phyloP scores from a whole-genome alignment of 768 basidiomycete species.

The Mrakia gelida region DNA sequence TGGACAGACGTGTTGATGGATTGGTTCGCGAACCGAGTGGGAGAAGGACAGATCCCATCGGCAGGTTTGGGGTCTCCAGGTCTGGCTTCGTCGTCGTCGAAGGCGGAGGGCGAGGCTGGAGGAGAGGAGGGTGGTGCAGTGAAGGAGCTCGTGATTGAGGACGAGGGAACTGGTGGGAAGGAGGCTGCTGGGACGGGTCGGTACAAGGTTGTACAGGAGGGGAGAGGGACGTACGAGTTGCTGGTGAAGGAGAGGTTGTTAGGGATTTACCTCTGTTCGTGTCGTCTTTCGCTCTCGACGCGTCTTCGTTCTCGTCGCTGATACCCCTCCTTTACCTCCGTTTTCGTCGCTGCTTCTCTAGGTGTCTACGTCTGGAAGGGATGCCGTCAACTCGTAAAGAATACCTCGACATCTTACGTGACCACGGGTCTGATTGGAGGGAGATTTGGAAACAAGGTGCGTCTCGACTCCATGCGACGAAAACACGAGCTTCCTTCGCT shows the following conservation, averaged over 20 bases:
- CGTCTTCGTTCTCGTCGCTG: no score
- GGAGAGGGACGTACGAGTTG: constrained; percentile 30
- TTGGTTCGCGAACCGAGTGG: constrained; percentile 18
- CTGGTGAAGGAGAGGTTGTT: constrained; percentile 30
- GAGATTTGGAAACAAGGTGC: constrained; percentile 27
- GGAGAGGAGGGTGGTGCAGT: background rate
- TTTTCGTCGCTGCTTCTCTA: no score
- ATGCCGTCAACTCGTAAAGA: constrained; percentile 14
- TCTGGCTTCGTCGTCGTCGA: background rate
- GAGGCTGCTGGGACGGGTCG: background rate
- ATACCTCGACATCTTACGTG: constrained; percentile 29
- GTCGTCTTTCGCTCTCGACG: no score
- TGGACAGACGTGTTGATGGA: constrained; percentile 9
- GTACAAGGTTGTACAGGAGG: constrained; percentile 21
- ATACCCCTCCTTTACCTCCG: no score
- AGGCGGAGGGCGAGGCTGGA: background rate
- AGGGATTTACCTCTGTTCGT: constrained; percentile 27
- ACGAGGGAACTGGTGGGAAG: background rate
- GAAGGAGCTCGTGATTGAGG: background rate
- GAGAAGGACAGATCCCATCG: background rate
- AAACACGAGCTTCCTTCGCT: background rate
- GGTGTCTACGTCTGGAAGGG: constrained; percentile 32
- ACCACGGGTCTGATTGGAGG: constrained; percentile 32
- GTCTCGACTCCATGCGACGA: background rate
- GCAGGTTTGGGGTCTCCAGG: background rate